Conservation (phyloP, 106 monocot species). For the Xerophyta viscosa region DNA sequence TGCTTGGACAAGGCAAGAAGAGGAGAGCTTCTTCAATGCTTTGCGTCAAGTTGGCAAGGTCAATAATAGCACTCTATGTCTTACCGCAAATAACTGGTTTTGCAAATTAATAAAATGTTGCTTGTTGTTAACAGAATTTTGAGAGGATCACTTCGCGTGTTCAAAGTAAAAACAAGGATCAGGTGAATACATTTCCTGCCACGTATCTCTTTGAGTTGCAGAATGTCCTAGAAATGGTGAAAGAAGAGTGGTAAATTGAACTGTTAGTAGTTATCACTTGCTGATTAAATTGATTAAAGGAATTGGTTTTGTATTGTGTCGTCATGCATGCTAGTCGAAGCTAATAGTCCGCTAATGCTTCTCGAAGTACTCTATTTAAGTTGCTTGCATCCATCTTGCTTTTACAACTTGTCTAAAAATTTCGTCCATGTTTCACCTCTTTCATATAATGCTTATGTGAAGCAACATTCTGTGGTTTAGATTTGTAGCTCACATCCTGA, state of each 20-base stretch:
- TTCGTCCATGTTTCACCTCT: too few species aligned
- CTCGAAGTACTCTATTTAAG: neutral
- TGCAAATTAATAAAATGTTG: neutral
- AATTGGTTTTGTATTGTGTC: too few species aligned
- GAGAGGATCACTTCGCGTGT: conserved; percentile 96
- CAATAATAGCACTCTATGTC: neutral
- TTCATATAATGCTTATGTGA: too few species aligned
- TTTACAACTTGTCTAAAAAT: neutral
- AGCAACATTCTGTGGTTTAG: too few species aligned
- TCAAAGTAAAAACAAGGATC: conserved; percentile 91
- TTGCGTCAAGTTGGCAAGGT: conserved; percentile 98
- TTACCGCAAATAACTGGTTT: neutral
- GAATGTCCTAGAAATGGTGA: too few species aligned
- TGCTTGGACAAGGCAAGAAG: conserved; percentile 98
- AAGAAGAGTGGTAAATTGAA: neutral
- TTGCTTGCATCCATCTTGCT: too few species aligned
- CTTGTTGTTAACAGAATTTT: conserved; percentile 64
- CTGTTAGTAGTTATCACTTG: neutral
- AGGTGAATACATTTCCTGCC: conserved; percentile 28
- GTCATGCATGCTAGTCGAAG: neutral
- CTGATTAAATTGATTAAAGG: neutral
- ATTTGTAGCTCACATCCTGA: too few species aligned
- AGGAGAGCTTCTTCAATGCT: conserved; percentile 96
- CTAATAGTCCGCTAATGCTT: neutral
- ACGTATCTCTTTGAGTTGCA: too few species aligned